These are phyloP conservation scores for Aegle marmelos DNA, from an alignment of 345 rosid species.

Conservation along the genomic window DNA sequence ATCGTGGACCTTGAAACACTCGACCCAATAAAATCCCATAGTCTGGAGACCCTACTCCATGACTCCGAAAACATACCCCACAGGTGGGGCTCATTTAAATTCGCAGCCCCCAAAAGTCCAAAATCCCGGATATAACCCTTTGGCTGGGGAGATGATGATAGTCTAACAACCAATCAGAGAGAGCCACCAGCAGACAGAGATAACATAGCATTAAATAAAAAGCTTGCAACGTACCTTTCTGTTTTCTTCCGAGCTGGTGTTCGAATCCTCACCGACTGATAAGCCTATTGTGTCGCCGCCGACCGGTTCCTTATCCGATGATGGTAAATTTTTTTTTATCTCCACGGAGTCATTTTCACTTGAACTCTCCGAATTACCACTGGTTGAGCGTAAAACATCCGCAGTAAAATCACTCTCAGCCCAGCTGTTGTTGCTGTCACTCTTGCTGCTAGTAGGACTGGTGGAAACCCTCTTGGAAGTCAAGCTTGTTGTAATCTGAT, in stretches of 20 bases:
- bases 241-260: background rate
- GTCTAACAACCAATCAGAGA: constrained; percentile 10
- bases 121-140: background rate
- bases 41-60: constrained; percentile 18
- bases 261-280: constrained; percentile 38
- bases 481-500: constrained; percentile 8
- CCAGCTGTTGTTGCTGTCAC: constrained; percentile 30
- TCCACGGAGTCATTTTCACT: constrained; percentile 35
- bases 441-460: constrained; percentile 31
- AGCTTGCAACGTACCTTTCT: constrained; percentile 39
- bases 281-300: constrained; percentile 29
- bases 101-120: background rate
- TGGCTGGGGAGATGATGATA: too few species aligned
- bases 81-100: constrained; percentile 36
- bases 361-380: constrained; percentile 33
- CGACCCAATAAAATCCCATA: constrained; percentile 6
- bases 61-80: constrained; percentile 26
- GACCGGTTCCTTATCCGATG: constrained; percentile 19
- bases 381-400: constrained; percentile 32
- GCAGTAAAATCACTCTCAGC: constrained; percentile 45
- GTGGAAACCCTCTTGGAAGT: constrained; percentile 10
- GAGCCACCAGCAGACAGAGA: constrained; percentile 17
- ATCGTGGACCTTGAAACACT: constrained; percentile 36
- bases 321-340: background rate
- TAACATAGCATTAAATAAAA: constrained; percentile 11